Conservation (phyloP, 768 basidiomycete genomes). For the Nidula microcarpa region DNA sequence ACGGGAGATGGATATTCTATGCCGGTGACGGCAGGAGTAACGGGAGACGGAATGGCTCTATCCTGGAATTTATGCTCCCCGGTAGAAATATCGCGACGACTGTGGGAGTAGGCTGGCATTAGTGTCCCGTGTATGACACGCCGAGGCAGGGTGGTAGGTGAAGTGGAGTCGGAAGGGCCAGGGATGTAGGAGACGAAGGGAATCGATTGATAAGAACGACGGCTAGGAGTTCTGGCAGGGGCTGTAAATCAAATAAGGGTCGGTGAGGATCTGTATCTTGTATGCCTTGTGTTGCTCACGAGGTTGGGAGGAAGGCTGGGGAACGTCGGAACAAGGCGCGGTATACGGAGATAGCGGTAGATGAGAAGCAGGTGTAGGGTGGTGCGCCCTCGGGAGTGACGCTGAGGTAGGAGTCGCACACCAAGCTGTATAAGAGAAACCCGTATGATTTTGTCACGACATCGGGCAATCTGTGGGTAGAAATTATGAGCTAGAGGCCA, state of each 20-base stretch:
- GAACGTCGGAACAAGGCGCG: conserved; percentile 21
- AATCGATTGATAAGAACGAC: conserved; percentile 14
- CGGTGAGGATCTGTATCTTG: conserved; percentile 11
- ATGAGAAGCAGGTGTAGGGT: conserved; percentile 2
- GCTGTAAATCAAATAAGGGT: conserved; percentile 23
- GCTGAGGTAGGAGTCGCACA: too few relatives aligned
- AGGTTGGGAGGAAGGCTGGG: conserved; percentile 24
- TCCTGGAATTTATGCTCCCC: conserved; percentile 6
- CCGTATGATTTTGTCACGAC: not conserved
- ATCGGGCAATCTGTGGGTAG: conserved; percentile 16
- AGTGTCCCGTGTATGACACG: conserved; percentile 9
- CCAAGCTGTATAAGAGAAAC: too few relatives aligned
- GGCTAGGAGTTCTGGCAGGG: conserved; percentile 13
- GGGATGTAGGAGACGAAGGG: conserved; percentile 11
- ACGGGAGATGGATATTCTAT: conserved; percentile 42
- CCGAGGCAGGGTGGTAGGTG: conserved; percentile 3
- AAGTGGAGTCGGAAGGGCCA: conserved; percentile 4
- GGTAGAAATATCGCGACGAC: conserved; percentile 19
- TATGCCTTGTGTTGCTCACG: conserved; percentile 39
- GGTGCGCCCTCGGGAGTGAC: not conserved
- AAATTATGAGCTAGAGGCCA: conserved; percentile 3
- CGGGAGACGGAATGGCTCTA: conserved; percentile 28
- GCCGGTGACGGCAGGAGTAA: conserved; percentile 45
- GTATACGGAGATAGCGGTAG: conserved; percentile 27
- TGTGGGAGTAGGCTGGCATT: conserved; percentile 18